These are phyloP conservation scores for Vaccinium myrtillus DNA, from an alignment of 148 eudicot genomes.

Conservation along the genomic window DNA sequence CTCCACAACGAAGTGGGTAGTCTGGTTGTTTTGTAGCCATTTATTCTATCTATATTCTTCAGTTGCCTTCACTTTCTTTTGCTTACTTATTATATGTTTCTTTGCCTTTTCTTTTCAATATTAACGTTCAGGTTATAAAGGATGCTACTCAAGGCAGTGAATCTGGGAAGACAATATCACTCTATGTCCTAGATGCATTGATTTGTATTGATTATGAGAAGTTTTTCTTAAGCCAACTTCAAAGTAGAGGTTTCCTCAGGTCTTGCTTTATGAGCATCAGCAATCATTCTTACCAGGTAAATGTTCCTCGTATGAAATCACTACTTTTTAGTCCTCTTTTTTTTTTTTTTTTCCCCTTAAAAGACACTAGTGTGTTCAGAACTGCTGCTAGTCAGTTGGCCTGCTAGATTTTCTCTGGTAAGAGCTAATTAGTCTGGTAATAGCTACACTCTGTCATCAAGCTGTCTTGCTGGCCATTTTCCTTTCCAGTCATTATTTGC, in stretches of 20 bases:
- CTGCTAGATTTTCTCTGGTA: background rate
- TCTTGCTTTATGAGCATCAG: slow-evolving; percentile 84
- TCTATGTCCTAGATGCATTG: slow-evolving; percentile 79
- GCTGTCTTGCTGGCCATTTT: background rate
- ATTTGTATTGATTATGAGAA: slow-evolving; percentile 89
- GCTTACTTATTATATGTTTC: background rate
- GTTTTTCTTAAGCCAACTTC: slow-evolving; percentile 86
- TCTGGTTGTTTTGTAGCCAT: background rate
- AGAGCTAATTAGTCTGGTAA: background rate
- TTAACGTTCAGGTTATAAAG: slow-evolving; percentile 57
- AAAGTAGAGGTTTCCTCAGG: slow-evolving; percentile 96
- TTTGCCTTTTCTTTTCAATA: slow-evolving; percentile 1
- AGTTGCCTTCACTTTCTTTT: slow-evolving; percentile 3
- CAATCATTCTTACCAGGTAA: slow-evolving; percentile 74
- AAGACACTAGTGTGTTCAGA: background rate
- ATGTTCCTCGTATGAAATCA: slow-evolving; percentile 3
- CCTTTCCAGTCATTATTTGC: background rate
- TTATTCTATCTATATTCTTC: slow-evolving; percentile 13
- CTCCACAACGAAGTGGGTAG: background rate
- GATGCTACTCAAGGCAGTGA: slow-evolving; percentile 98
- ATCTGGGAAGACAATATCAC: slow-evolving; percentile 83
- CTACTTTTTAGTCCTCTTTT: background rate
- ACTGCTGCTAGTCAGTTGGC: background rate
- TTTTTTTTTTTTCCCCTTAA: background rate
- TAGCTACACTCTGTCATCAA: background rate